Conservation (phyloP, 441 rosid species). For the Populus trichocarpa region DNA sequence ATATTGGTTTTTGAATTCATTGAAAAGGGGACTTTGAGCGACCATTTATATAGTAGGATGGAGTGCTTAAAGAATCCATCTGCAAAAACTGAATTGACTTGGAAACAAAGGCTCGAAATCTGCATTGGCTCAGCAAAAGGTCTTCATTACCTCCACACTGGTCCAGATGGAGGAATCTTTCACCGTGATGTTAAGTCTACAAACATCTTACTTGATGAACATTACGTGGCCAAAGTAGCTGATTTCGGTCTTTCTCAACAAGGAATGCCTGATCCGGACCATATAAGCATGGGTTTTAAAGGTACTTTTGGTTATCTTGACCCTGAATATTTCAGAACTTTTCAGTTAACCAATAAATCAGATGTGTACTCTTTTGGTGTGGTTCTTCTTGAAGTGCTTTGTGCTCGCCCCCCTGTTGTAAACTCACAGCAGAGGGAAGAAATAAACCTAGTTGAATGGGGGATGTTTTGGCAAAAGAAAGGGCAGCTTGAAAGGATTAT, state of each 20-base stretch:
- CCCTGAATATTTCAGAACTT: constrained; percentile 19
- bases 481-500: constrained; percentile 38
- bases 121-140: constrained; percentile 50
- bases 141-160: constrained; percentile 48
- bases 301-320: constrained; percentile 21
- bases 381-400: constrained; percentile 22
- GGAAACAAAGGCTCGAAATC: constrained; percentile 53
- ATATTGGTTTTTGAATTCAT: constrained; percentile 55
- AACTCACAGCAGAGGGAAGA: constrained; percentile 15
- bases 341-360: constrained; percentile 19
- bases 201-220: constrained; percentile 43
- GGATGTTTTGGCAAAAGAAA: constrained; percentile 26
- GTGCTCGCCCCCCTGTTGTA: constrained; percentile 42
- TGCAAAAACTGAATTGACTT: constrained; percentile 22
- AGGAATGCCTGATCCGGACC: constrained; percentile 8
- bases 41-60: constrained; percentile 27
- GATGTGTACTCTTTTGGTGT: neutral
- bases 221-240: constrained; percentile 42
- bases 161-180: constrained; percentile 38
- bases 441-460: constrained; percentile 56
- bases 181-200: constrained; percentile 57
- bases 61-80: constrained; percentile 14
- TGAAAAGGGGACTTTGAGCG: constrained; percentile 44
- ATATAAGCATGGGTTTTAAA: constrained; percentile 5
- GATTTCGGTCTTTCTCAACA: constrained; percentile 26